Base-by-base conservation (phyloP, 352 stramenopile genomes). In the Plasmopara halstedii region DNA sequence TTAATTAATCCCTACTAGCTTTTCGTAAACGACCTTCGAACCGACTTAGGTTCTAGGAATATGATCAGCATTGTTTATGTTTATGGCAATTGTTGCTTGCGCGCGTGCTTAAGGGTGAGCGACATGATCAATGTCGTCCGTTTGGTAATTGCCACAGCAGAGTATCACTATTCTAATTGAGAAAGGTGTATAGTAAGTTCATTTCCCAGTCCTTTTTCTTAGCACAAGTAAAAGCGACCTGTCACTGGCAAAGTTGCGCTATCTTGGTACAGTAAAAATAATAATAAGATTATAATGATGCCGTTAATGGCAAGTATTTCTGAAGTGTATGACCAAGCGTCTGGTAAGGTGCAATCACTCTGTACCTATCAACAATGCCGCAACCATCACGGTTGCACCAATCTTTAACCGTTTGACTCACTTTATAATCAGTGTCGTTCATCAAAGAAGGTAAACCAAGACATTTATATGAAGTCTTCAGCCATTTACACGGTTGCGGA, bases 401-500 rank as follows among this genome's bases (percentile, higher is more conserved):
- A 4, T 10, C 25, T 29, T 10, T 1, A 10, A 6, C 25, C 25
- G 11, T 29, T 29, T 10, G 45, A 32, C 52, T 42, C 41, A 58
- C n/a, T 58, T 29, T 29, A 29, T 10, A 29, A 11, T 29, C 11
- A 29, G 25, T 10, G 25, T 29, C 25, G 25, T 29, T 4, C n/a
- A n/a, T n/a, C n/a, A n/a, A n/a, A n/a, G 25, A 6, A 29, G 25
- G 1, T 6, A 11, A 10, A 11, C 11, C 25, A 10, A 29, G 6
- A 11, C 11, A 10, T 10, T 10, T 29, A 11, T 6, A 67, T 67
- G 58, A 48, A 26, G 40, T 54, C 52, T 14, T 38, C 20, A 6
- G 22, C 58, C 13, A 37, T 50, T 17, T 68, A 50, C 42, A 49
- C 56, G 29, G 49, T 33, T 23, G 14, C 47, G 6, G 50, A 52